These are phyloP conservation scores for Talaromyces rugulosus DNA, from an alignment of 2,329 filamentous ascomycete species.

Conservation along the genomic window DNA sequence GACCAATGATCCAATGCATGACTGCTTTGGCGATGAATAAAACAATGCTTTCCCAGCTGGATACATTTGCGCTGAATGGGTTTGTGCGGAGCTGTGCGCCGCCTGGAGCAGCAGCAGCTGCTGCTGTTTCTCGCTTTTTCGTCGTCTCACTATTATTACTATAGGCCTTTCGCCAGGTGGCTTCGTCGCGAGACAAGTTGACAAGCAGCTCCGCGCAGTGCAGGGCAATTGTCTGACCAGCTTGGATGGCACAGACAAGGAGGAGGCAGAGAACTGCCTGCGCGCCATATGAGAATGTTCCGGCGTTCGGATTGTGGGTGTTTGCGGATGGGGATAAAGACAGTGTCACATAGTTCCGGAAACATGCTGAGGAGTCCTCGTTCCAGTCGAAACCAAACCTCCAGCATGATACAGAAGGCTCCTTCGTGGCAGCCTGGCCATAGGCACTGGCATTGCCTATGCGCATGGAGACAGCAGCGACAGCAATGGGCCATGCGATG, in stretches of 20 bases:
- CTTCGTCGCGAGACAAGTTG: slow-evolving; percentile 15
- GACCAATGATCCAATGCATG: slow-evolving; percentile 17
- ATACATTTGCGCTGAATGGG: background rate
- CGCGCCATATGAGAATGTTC: background rate
- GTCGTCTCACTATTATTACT: too few relatives aligned
- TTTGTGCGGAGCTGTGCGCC: background rate
- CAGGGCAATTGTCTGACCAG: slow-evolving; percentile 13
- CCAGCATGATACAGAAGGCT: background rate
- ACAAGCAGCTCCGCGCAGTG: slow-evolving; percentile 17
- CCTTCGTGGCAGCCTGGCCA: background rate
- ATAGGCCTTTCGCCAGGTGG: slow-evolving; percentile 1
- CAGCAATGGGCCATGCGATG: background rate
- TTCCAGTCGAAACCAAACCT: background rate
- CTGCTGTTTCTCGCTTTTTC: too few relatives aligned
- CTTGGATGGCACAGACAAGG: background rate
- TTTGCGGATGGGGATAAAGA: background rate
- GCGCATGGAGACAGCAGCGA: background rate
- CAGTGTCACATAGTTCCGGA: background rate
- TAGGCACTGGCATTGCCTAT: background rate
- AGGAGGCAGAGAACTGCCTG: background rate
- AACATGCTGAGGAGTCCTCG: background rate
- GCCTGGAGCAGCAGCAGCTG: too few relatives aligned
- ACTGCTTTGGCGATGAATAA: slow-evolving; percentile 14
- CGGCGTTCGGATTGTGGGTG: background rate
- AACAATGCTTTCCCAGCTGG: slow-evolving; percentile 11